Conservation (phyloP, 495 filamentous ascomycete genomes). For the Penicillium cinerascens region DNA sequence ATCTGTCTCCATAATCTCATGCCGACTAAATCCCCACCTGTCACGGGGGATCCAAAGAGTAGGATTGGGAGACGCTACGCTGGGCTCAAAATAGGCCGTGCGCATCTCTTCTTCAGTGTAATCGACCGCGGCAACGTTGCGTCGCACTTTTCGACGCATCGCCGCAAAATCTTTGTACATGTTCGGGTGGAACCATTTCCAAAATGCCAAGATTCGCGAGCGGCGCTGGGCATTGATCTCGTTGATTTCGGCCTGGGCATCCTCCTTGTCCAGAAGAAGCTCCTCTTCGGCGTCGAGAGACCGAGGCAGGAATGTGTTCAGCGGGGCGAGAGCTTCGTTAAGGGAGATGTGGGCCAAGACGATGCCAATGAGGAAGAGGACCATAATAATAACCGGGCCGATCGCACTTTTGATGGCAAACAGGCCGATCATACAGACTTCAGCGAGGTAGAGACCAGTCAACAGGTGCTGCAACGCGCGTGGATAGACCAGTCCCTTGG, state of each 20-base stretch:
- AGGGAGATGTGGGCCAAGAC: constrained; percentile 74
- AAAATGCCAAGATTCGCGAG: constrained; percentile 34
- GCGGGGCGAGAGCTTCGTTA: constrained; percentile 67
- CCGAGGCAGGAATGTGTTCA: constrained; percentile 71
- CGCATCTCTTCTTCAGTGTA: constrained; percentile 54
- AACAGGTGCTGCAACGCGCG: constrained; percentile 82
- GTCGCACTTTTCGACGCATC: constrained; percentile 67
- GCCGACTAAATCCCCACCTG: constrained; percentile 57
- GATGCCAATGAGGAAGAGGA: constrained; percentile 71
- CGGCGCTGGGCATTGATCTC: constrained; percentile 24
- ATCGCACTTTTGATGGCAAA: constrained; percentile 66
- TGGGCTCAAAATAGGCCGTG: constrained; percentile 65
- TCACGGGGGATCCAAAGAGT: constrained; percentile 70
- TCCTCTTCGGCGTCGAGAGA: constrained; percentile 49
- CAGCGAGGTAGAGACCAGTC: constrained; percentile 76
- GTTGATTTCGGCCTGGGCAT: constrained; percentile 25
- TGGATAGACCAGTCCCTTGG: constrained; percentile 83
- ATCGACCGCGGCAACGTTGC: constrained; percentile 45
- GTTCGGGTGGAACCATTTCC: constrained; percentile 76
- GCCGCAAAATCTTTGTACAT: constrained; percentile 65
- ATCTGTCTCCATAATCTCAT: constrained; percentile 59
- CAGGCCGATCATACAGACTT: constrained; percentile 82
- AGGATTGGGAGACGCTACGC: constrained; percentile 56
- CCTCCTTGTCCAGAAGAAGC: constrained; percentile 33
- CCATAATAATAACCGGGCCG: constrained; percentile 76